These are phyloP conservation scores for Agastache rugosa DNA, from an alignment of 257 asterid genomes.

Conservation along the genomic window DNA sequence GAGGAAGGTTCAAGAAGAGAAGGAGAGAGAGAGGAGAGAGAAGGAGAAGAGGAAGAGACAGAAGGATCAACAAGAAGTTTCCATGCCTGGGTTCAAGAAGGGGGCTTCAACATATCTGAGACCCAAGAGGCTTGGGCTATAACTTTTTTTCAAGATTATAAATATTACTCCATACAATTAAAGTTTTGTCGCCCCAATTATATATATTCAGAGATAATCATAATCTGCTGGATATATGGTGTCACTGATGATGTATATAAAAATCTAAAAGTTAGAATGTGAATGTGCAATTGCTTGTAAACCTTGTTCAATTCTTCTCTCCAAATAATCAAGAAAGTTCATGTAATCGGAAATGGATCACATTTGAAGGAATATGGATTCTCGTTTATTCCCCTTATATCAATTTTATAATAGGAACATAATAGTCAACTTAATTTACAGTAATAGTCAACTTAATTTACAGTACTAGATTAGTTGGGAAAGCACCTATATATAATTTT, in stretches of 20 bases:
- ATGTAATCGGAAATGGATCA: too few species aligned
- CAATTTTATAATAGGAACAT: too few species aligned
- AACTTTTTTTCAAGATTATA: background rate
- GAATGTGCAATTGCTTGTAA: background rate
- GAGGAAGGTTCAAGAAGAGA: slow-evolving; percentile 64
- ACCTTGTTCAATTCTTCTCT: too few species aligned
- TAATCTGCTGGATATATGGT: too few species aligned
- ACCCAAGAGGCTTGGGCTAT: slow-evolving; percentile 81
- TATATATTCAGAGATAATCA: background rate
- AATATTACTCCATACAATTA: background rate
- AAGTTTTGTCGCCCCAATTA: background rate
- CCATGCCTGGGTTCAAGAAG: slow-evolving; percentile 79
- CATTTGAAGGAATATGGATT: too few species aligned
- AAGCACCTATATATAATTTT: too few species aligned
- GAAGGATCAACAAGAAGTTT: slow-evolving; percentile 68
- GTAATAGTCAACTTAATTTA: too few species aligned
- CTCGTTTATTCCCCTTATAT: too few species aligned
- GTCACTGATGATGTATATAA: background rate
- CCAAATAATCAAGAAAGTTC: too few species aligned
- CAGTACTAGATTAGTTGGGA: too few species aligned
- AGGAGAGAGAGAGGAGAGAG: slow-evolving; percentile 54
- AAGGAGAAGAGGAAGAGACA: slow-evolving; percentile 72
- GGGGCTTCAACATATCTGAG: slow-evolving; percentile 77
- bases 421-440: too few species aligned
- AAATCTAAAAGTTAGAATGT: background rate